These are phyloP conservation scores for Hyphodiscus sp. DNA, from an alignment of 2,329 filamentous ascomycete genomes.

Conservation along the genomic window DNA sequence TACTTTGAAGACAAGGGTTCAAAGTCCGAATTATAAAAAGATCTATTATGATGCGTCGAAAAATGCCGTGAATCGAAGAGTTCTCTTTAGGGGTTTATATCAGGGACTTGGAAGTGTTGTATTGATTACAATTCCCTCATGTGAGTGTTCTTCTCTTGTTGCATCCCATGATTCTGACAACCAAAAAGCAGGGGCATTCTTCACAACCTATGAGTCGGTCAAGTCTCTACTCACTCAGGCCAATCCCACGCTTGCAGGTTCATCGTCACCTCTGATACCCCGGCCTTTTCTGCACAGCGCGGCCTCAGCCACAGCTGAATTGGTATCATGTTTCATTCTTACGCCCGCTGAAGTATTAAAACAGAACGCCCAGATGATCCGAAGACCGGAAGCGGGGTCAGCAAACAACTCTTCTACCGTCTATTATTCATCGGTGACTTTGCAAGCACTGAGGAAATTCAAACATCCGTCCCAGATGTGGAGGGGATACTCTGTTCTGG, in stretches of 20 bases:
- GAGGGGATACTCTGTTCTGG: slow-evolving; percentile 72
- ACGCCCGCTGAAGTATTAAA: slow-evolving; percentile 89
- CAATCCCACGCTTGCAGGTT: slow-evolving; percentile 33
- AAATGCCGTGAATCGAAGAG: slow-evolving; percentile 45
- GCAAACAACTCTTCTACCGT: slow-evolving; percentile 34
- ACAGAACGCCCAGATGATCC: slow-evolving; percentile 85
- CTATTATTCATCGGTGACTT: slow-evolving; percentile 42
- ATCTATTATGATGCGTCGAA: slow-evolving; percentile 55
- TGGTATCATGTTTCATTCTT: slow-evolving; percentile 78
- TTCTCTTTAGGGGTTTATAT: slow-evolving; percentile 69
- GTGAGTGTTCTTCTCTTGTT: slow-evolving; percentile 36
- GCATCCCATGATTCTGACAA: slow-evolving; percentile 12
- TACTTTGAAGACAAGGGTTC: slow-evolving; percentile 80
- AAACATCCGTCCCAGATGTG: slow-evolving; percentile 50
- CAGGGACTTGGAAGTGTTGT: slow-evolving; percentile 72
- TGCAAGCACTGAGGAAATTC: slow-evolving; percentile 52
- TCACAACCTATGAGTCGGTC: slow-evolving; percentile 78
- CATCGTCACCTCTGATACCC: slow-evolving; percentile 62
- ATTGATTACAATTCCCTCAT: slow-evolving; percentile 80
- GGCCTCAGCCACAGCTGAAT: slow-evolving; percentile 71
- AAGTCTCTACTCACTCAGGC: slow-evolving; percentile 57
- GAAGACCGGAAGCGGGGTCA: slow-evolving; percentile 25
- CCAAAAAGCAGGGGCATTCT: slow-evolving; percentile 71
- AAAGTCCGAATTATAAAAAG: slow-evolving; percentile 67
- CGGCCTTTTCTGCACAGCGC: slow-evolving; percentile 64